Evolutionary conservation across 163 green algal species (phyloP).

Genomic region (Chlorella variabilis): DNA sequence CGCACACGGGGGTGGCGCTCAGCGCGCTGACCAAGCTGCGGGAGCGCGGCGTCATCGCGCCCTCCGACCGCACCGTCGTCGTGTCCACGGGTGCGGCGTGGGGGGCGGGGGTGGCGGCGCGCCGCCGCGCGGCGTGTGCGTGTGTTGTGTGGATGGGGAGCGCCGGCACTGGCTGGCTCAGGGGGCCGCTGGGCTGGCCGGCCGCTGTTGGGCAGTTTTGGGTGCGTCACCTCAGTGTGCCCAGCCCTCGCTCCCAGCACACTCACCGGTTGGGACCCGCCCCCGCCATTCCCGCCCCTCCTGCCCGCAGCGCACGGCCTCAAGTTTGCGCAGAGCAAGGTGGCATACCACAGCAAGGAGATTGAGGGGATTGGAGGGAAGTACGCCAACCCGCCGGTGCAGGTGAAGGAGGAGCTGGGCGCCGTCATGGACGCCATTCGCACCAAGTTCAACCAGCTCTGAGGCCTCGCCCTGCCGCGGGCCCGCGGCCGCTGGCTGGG

Average conservation of each 20-base stretch:
- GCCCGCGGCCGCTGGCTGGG: neutral
- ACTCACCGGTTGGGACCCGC: no score
- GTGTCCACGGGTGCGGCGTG: conserved; percentile 76
- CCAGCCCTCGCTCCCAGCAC: no score
- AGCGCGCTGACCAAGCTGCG: conserved; percentile 97
- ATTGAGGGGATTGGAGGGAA: conserved; percentile 76
- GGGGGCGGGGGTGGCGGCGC: neutral
- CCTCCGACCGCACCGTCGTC: conserved; percentile 93
- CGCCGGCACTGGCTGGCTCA: no score
- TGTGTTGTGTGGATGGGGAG: no score
- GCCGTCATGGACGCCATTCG: conserved; percentile 94
- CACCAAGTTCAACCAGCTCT: conserved; percentile 57
- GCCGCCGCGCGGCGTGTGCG: neutral
- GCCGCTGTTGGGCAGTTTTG: no score
- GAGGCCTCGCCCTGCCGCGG: neutral
- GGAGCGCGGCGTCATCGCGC: conserved; percentile 85
- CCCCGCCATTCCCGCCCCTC: no score
- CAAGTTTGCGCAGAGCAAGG: conserved; percentile 94
- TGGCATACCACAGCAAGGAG: conserved; percentile 94
- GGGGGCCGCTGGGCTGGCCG: no score
- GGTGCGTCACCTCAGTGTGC: no score
- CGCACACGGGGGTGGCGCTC: conserved; percentile 98
- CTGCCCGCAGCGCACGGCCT: conserved; percentile 33
- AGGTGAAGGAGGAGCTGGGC: conserved; percentile 91
- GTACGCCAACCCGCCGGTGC: conserved; percentile 94